These are phyloP conservation scores for Phylloboletellus chloephorus DNA, from an alignment of 1,284 basidiomycete species.

Conservation along the genomic window DNA sequence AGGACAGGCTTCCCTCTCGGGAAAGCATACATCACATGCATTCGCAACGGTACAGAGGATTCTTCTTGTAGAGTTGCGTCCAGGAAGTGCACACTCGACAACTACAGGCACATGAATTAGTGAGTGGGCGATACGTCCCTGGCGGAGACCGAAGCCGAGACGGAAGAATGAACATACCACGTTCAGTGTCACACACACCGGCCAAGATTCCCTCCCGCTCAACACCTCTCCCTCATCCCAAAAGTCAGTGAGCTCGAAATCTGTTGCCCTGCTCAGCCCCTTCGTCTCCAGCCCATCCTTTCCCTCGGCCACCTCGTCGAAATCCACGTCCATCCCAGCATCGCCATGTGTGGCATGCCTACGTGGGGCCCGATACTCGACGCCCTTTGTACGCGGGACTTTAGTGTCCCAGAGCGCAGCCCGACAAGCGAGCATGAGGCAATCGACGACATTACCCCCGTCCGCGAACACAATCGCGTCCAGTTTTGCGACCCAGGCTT, in stretches of 20 bases:
- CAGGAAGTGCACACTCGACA: constrained; percentile 54
- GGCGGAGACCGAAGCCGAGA: not conserved
- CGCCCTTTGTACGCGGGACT: constrained; percentile 63
- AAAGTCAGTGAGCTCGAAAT: constrained; percentile 78
- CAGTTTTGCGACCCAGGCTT: constrained; percentile 64
- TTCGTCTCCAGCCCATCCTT: constrained; percentile 49
- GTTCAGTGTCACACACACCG: constrained; percentile 71
- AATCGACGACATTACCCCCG: constrained; percentile 68
- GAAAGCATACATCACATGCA: constrained; percentile 62
- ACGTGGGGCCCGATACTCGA: constrained; percentile 50
- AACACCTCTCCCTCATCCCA: constrained; percentile 77
- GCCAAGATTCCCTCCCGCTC: constrained; percentile 57
- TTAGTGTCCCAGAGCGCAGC: constrained; percentile 76
- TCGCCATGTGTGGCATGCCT: constrained; percentile 20
- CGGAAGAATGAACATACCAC: constrained; percentile 42
- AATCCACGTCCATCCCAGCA: constrained; percentile 50
- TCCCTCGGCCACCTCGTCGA: constrained; percentile 24
- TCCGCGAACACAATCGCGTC: constrained; percentile 68
- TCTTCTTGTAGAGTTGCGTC: constrained; percentile 69
- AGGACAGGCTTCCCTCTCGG: constrained; percentile 37
- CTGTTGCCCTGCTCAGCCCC: constrained; percentile 40
- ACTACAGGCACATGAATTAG: constrained; percentile 29
- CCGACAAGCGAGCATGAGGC: constrained; percentile 68
- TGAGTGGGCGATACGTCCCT: not conserved
- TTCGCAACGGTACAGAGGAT: constrained; percentile 48